These are phyloP conservation scores for Lactarius hatsudake DNA, from an alignment of 768 basidiomycete species.

Conservation along the genomic window DNA sequence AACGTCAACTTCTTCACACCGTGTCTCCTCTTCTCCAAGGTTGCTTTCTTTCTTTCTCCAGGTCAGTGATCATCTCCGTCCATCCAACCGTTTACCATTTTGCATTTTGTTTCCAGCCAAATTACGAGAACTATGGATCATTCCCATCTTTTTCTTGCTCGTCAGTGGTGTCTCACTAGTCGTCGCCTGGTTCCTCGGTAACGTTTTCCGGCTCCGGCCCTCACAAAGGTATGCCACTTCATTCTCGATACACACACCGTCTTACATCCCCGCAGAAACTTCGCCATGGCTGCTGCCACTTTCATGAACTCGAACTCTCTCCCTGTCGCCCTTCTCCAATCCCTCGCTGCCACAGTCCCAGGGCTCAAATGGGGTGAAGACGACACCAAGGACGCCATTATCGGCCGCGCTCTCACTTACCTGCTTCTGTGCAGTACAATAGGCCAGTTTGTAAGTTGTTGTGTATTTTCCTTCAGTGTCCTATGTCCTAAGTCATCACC, in stretches of 20 bases:
- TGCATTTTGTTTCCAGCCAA: conserved; percentile 47
- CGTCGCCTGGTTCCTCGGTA: conserved; percentile 63
- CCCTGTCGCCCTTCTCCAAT: conserved; percentile 92
- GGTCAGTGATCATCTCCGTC: conserved; percentile 39
- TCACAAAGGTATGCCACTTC: conserved; percentile 67
- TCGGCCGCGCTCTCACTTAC: conserved; percentile 87
- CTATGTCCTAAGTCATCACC: not conserved
- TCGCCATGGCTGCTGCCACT: conserved; percentile 79
- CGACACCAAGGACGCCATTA: conserved; percentile 84
- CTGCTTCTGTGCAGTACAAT: conserved; percentile 91
- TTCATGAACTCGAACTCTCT: conserved; percentile 96
- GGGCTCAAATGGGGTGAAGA: conserved; percentile 77
- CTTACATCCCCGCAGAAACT: conserved; percentile 47
- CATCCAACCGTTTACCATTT: not conserved
- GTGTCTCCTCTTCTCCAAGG: conserved; percentile 88
- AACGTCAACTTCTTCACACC: conserved; percentile 91
- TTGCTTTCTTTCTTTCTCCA: conserved; percentile 82
- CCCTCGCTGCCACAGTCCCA: conserved; percentile 78
- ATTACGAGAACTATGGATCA: conserved; percentile 78
- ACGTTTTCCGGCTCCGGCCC: conserved; percentile 59
- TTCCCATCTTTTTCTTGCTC: conserved; percentile 80
- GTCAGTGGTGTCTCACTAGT: conserved; percentile 70
- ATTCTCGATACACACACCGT: not conserved
- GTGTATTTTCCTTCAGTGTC: not conserved
- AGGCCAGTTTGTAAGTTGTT: conserved; percentile 81